Percentiles rank a stretch among this genome's conserved stretches.
phyloP scores from a whole-genome alignment of 768 basidiomycete genomes.

The Amanita molliuscula region DNA sequence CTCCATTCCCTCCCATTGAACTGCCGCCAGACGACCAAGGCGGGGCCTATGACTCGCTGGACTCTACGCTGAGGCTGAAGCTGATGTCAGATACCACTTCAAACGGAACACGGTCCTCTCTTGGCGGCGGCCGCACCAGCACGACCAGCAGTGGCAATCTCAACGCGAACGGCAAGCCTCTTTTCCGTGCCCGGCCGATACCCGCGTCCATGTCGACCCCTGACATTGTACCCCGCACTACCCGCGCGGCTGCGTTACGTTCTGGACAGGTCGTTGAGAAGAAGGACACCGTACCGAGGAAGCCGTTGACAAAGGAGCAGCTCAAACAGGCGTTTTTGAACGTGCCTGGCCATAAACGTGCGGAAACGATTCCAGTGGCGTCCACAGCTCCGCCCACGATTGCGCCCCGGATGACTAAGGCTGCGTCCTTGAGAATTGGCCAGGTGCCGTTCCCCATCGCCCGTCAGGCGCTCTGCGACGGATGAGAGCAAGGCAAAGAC shows the following conservation, averaged over 20 bases:
- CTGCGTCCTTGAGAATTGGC: slow-evolving; percentile 61
- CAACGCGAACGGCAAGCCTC: slow-evolving; percentile 32
- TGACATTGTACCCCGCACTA: slow-evolving; percentile 68
- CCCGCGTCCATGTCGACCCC: slow-evolving; percentile 54
- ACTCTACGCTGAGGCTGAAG: slow-evolving; percentile 33
- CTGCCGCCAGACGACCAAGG: slow-evolving; percentile 37
- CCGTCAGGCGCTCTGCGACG: slow-evolving; percentile 25
- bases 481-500: slow-evolving; percentile 20
- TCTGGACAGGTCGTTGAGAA: slow-evolving; percentile 45
- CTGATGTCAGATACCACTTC: slow-evolving; percentile 25
- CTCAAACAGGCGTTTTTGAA: slow-evolving; percentile 58
- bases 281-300: slow-evolving; percentile 32
- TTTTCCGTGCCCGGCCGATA: slow-evolving; percentile 59
- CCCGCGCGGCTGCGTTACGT: slow-evolving; percentile 64
- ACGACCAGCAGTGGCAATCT: slow-evolving; percentile 19
- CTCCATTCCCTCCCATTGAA: slow-evolving; percentile 63
- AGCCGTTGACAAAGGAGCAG: slow-evolving; percentile 50
- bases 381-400: slow-evolving; percentile 65
- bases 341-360: slow-evolving; percentile 76
- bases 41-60: slow-evolving; percentile 35
- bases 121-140: slow-evolving; percentile 22
- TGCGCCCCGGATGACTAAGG: slow-evolving; percentile 67
- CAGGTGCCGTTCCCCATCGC: slow-evolving; percentile 28
- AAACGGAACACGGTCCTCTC: slow-evolving; percentile 29
- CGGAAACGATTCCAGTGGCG: slow-evolving; percentile 57